phyloP scores from a whole-genome alignment of 2,329 filamentous ascomycete species.

The Penicillium rolfsii region DNA sequence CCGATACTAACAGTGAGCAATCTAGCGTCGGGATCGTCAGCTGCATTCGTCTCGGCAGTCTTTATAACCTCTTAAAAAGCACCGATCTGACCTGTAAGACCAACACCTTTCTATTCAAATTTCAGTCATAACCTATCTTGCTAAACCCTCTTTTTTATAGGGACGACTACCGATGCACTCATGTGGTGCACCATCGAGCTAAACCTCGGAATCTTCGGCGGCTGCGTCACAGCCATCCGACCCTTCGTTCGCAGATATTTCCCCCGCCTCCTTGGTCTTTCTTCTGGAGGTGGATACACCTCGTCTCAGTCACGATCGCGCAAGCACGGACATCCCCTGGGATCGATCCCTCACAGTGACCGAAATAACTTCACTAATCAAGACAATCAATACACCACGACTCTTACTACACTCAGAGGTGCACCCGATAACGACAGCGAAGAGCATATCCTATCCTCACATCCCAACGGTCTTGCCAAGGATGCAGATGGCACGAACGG shows the following conservation, averaged over 20 bases:
- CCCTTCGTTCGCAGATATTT: constrained; percentile 35
- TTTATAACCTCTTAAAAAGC: constrained; percentile 30
- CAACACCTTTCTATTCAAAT: not conserved
- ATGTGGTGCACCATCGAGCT: constrained; percentile 37
- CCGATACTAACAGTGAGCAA: not conserved
- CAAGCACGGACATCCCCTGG: constrained; percentile 29
- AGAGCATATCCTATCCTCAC: constrained; percentile 28
- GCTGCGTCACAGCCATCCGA: constrained; percentile 35
- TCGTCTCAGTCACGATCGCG: constrained; percentile 20
- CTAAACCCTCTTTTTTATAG: constrained; percentile 10
- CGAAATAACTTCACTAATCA: constrained; percentile 25
- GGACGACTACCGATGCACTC: constrained; percentile 29
- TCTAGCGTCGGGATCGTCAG: constrained; percentile 35
- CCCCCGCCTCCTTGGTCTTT: constrained; percentile 32
- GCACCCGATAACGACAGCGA: constrained; percentile 28
- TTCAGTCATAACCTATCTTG: not conserved
- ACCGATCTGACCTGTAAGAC: constrained; percentile 32
- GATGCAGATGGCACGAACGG: constrained; percentile 21
- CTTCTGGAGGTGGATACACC: constrained; percentile 18
- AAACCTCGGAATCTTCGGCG: constrained; percentile 35
- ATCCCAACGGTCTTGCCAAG: not conserved
- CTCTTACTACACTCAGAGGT: constrained; percentile 19
- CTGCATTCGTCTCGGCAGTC: constrained; percentile 32
- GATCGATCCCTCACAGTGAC: constrained; percentile 27
- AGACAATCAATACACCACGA: constrained; percentile 28